A percentile compares a stretch with the other conserved stretches of the same genome.
phyloP scores from a whole-genome alignment of 2,329 filamentous ascomycete genomes.

The Hyphodiscus sp. region DNA sequence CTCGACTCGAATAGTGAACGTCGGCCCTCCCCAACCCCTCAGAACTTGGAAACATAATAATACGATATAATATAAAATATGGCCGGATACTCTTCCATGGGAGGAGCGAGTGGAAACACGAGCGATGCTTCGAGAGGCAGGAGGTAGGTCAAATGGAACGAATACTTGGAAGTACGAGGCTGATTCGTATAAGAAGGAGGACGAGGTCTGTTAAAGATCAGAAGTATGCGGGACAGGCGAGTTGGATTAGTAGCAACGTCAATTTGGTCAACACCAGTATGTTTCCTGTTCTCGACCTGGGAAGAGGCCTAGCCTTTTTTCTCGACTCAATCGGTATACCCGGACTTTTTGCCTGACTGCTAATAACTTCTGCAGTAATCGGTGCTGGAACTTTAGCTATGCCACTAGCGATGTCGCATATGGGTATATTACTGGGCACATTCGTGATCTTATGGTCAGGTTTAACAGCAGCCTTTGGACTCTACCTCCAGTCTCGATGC shows the following conservation, averaged over 20 bases:
- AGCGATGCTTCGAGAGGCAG: constrained; percentile 23
- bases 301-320: too few species aligned
- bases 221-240: constrained; percentile 66
- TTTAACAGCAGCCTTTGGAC: constrained; percentile 78
- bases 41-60: neutral
- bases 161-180: neutral
- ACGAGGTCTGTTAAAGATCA: constrained; percentile 56
- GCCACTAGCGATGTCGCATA: constrained; percentile 88
- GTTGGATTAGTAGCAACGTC: constrained; percentile 85
- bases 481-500: constrained; percentile 92
- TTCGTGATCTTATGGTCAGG: constrained; percentile 89
- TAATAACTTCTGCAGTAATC: constrained; percentile 56
- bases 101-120: constrained; percentile 15
- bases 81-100: constrained; percentile 25
- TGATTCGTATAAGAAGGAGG: constrained; percentile 17
- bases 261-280: constrained; percentile 94
- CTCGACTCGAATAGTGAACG: neutral
- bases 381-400: constrained; percentile 85
- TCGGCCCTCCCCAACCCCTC: neutral
- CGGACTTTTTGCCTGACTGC: constrained; percentile 10
- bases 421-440: constrained; percentile 82
- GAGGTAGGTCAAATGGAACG: constrained; percentile 12
- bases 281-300: constrained; percentile 25
- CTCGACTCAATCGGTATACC: too few species aligned
- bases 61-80: constrained; percentile 6